Evolutionary conservation across 306 rosid species (phyloP).

Genomic region (Corylus heterophylla): DNA sequence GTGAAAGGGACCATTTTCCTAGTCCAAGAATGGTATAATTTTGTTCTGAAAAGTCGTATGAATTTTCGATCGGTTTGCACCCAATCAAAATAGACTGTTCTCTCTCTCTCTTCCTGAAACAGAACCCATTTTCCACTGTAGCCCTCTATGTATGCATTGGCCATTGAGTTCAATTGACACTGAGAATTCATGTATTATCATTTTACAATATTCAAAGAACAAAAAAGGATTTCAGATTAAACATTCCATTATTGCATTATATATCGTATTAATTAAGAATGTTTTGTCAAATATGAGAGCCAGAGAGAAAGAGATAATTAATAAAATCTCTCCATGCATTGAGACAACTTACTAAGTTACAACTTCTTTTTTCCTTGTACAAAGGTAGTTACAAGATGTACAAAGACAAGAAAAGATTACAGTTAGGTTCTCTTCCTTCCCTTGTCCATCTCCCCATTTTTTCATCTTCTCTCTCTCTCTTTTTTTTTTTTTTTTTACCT

Average conservation of each 20-base stretch:
- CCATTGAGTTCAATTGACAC: not conserved
- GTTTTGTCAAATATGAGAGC: not conserved
- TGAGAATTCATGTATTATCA: too few species aligned
- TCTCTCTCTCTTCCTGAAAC: not conserved
- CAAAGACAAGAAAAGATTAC: constrained; percentile 30
- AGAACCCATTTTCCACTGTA: not conserved
- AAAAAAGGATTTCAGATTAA: too few species aligned
- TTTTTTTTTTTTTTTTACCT: not conserved
- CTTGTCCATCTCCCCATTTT: constrained; percentile 6
- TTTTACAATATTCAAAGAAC: too few species aligned
- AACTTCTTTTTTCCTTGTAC: constrained; percentile 24
- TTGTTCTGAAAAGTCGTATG: not conserved
- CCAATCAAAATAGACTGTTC: not conserved
- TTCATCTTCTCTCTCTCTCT: not conserved
- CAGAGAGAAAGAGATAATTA: not conserved
- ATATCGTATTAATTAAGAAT: not conserved
- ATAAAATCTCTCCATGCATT: constrained; percentile 11
- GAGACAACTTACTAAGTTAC: constrained; percentile 23
- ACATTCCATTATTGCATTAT: too few species aligned
- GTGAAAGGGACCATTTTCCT: not conserved
- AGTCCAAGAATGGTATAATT: not conserved
- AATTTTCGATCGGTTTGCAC: too few species aligned
- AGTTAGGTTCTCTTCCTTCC: constrained; percentile 9
- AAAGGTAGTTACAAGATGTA: constrained; percentile 31
- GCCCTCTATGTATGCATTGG: not conserved